phyloP scores from a whole-genome alignment of 78 protist genomes.

The Creolimax fragrantissima region DNA sequence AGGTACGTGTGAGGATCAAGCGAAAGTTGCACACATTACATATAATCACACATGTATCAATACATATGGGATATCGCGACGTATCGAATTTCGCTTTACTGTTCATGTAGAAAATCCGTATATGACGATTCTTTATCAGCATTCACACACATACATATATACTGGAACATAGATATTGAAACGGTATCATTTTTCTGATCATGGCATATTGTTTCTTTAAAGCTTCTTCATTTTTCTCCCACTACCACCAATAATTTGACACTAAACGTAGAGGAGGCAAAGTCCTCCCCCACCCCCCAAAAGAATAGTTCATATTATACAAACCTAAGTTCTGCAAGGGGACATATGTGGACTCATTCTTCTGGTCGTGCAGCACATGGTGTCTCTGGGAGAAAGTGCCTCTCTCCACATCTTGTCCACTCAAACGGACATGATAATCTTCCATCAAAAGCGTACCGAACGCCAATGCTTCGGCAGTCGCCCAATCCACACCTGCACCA shows the following conservation, averaged over 20 bases:
- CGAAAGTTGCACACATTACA: not conserved
- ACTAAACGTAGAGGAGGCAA: too few relatives aligned
- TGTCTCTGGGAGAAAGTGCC: slow-evolving; percentile 96
- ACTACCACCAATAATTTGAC: too few relatives aligned
- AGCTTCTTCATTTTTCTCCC: too few relatives aligned
- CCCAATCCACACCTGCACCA: slow-evolving; percentile 76
- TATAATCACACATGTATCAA: not conserved
- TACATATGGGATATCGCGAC: not conserved
- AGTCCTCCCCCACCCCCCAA: too few relatives aligned
- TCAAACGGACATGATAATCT: slow-evolving; percentile 82
- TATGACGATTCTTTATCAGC: not conserved
- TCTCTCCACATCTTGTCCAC: slow-evolving; percentile 87
- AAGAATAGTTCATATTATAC: too few relatives aligned
- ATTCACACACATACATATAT: not conserved
- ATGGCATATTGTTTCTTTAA: too few relatives aligned
- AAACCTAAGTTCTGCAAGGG: slow-evolving; percentile 43
- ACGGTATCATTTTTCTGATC: too few relatives aligned
- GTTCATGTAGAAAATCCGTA: too few relatives aligned
- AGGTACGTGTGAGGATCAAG: not conserved
- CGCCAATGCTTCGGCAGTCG: slow-evolving; percentile 82
- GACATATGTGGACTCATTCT: slow-evolving; percentile 13
- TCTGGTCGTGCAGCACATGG: slow-evolving; percentile 84
- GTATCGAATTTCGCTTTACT: too few relatives aligned
- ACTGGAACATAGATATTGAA: too few relatives aligned
- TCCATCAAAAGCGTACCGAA: slow-evolving; percentile 71